Evolutionary conservation across 495 filamentous ascomycete genomes (phyloP).

Genomic region (Penicillium mononematosum): DNA sequence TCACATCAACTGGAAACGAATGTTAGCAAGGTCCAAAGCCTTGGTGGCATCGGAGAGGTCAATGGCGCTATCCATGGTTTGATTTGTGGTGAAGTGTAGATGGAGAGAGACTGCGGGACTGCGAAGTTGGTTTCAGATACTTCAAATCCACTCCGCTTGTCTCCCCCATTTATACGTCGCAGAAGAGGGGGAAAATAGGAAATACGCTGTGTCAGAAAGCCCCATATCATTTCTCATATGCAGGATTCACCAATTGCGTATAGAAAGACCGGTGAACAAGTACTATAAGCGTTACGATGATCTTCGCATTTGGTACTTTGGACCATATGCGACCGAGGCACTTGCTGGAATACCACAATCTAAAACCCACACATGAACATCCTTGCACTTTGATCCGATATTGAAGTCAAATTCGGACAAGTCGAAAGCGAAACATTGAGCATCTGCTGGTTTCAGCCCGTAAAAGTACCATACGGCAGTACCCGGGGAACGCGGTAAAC

Average conservation of each 20-base stretch:
- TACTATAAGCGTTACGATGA: not conserved
- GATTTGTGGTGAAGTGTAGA: constrained; percentile 12
- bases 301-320: constrained; percentile 1
- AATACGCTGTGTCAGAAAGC: not conserved
- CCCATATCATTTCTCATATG: not conserved
- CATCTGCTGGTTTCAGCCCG: constrained; percentile 10
- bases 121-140: constrained; percentile 21
- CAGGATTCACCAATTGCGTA: not conserved
- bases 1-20: constrained; percentile 94
- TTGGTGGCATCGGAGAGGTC: constrained; percentile 79
- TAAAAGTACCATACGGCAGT: constrained; percentile 24
- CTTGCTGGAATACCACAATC: not conserved
- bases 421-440: constrained; percentile 5
- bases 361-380: not conserved
- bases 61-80: constrained; percentile 82
- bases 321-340: constrained; percentile 8
- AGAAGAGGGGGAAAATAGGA: not conserved
- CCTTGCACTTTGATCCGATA: not conserved
- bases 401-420: not conserved
- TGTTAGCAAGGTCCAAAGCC: constrained; percentile 86
- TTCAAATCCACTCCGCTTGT: constrained; percentile 3
- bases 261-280: not conserved
- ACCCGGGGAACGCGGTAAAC: constrained; percentile 39
- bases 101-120: constrained; percentile 10
- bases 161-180: not conserved